phyloP scores from a whole-genome alignment of 257 asterid species.

The Nyctanthes arbortristis region DNA sequence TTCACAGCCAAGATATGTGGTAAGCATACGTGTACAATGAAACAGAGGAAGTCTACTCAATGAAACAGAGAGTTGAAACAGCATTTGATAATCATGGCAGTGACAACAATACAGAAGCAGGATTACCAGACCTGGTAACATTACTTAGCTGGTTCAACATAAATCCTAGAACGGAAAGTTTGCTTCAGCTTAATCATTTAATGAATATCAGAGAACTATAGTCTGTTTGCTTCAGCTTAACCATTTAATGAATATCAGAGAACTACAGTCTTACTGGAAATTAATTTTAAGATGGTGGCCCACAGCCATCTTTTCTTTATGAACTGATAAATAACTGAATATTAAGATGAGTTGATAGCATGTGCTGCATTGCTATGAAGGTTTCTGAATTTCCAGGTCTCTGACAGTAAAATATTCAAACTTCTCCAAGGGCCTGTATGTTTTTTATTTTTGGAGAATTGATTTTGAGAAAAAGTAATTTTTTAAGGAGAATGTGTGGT shows the following conservation, averaged over 20 bases:
- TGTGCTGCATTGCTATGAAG: background rate
- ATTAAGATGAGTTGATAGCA: background rate
- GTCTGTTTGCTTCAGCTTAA: too few relatives aligned
- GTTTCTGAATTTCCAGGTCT: background rate
- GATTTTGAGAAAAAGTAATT: too few relatives aligned
- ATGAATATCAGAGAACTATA: background rate
- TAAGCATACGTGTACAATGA: conserved; percentile 16
- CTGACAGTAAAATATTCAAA: background rate
- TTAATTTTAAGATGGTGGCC: background rate
- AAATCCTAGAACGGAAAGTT: background rate
- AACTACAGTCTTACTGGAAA: background rate
- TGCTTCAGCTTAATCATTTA: background rate
- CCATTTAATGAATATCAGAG: too few relatives aligned
- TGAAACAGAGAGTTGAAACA: background rate
- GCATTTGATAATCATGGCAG: background rate
- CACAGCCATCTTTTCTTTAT: background rate
- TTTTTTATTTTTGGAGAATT: too few relatives aligned
- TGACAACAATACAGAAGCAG: background rate
- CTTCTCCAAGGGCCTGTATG: too few relatives aligned
- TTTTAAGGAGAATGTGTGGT: too few relatives aligned
- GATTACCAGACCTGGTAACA: background rate
- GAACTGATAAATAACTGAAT: background rate
- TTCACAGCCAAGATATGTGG: conserved; percentile 6
- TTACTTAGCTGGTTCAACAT: background rate
- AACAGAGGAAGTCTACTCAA: conserved; percentile 9